These are phyloP conservation scores for Alternaria sp. DNA, from an alignment of 2,329 filamentous ascomycete genomes.

Conservation along the genomic window DNA sequence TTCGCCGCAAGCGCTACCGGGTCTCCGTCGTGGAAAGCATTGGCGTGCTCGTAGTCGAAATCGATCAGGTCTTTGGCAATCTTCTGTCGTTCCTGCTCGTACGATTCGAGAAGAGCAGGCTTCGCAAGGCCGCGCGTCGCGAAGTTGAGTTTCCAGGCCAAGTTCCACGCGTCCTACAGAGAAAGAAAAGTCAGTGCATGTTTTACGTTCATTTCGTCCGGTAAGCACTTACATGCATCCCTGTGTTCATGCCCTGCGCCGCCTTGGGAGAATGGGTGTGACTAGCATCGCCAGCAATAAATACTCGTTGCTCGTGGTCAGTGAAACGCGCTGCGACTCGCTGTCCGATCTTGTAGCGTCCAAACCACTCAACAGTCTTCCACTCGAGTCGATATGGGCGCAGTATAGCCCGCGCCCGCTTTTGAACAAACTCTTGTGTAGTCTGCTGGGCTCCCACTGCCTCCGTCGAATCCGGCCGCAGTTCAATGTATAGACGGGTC, in stretches of 20 bases:
- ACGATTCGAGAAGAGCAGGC: conserved; percentile 47
- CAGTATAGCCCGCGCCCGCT: conserved; percentile 61
- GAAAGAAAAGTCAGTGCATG: background rate
- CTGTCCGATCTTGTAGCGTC: conserved; percentile 59
- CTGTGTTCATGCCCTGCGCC: conserved; percentile 55
- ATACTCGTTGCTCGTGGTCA: conserved; percentile 51
- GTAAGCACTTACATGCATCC: conserved; percentile 43
- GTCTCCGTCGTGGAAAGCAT: conserved; percentile 65
- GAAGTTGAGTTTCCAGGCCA: conserved; percentile 54
- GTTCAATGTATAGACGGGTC: conserved; percentile 66
- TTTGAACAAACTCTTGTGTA: conserved; percentile 73
- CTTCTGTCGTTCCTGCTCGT: conserved; percentile 51
- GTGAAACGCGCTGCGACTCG: conserved; percentile 55
- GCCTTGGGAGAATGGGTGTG: conserved; percentile 53
- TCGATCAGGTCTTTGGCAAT: conserved; percentile 54
- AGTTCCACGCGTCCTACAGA: conserved; percentile 47
- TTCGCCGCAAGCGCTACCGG: conserved; percentile 69
- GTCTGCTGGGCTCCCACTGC: conserved; percentile 40
- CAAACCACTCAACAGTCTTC: conserved; percentile 59
- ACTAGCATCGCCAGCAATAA: conserved; percentile 58
- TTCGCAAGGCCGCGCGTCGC: conserved; percentile 48
- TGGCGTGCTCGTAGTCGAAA: conserved; percentile 57
- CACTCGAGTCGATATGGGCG: conserved; percentile 54
- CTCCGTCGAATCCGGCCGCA: conserved; percentile 47
- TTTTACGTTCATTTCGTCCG: background rate